phyloP scores from a whole-genome alignment of 2,329 filamentous ascomycete species.

The Scedosporium dehoogii region DNA sequence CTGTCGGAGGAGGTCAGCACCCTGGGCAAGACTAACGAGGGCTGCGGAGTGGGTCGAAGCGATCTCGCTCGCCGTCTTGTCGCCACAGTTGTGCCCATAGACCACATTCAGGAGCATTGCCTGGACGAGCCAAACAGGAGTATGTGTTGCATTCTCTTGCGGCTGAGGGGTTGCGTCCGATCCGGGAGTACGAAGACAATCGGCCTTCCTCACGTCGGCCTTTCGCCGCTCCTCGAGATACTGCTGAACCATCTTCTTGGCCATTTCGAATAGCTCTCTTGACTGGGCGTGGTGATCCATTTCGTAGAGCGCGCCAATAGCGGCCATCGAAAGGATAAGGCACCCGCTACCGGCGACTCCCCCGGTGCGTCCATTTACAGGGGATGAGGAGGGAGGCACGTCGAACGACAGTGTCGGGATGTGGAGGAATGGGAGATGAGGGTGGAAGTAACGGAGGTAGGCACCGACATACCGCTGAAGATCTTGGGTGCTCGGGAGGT shows the following conservation, averaged over 20 bases:
- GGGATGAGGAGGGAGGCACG: conserved; percentile 52
- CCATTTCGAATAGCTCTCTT: conserved; percentile 79
- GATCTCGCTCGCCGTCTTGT: conserved; percentile 83
- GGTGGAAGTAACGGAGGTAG: conserved; percentile 88
- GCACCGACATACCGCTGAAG: conserved; percentile 84
- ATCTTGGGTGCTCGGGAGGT: conserved; percentile 70
- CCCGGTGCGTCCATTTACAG: conserved; percentile 50
- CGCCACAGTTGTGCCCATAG: conserved; percentile 89
- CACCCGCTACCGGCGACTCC: conserved; percentile 73
- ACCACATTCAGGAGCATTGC: conserved; percentile 95
- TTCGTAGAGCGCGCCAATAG: conserved; percentile 77
- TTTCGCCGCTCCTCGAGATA: conserved; percentile 88
- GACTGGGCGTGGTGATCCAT: conserved; percentile 63
- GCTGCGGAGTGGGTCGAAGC: conserved; percentile 87
- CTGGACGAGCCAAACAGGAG: conserved; percentile 90
- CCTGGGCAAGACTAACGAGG: conserved; percentile 68
- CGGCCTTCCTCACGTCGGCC: conserved; percentile 62
- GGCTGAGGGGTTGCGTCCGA: neutral
- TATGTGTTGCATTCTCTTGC: conserved; percentile 34
- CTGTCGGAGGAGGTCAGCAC: conserved; percentile 30
- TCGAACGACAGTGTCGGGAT: conserved; percentile 88
- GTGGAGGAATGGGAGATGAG: conserved; percentile 90
- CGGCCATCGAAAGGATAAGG: conserved; percentile 71
- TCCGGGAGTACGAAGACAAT: conserved; percentile 38
- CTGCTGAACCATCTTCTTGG: conserved; percentile 89